Evolutionary conservation across 305 asterid species (phyloP), one percentile per base, ranked within the genome.

Genomic region (Solanum hybrid): DNA sequence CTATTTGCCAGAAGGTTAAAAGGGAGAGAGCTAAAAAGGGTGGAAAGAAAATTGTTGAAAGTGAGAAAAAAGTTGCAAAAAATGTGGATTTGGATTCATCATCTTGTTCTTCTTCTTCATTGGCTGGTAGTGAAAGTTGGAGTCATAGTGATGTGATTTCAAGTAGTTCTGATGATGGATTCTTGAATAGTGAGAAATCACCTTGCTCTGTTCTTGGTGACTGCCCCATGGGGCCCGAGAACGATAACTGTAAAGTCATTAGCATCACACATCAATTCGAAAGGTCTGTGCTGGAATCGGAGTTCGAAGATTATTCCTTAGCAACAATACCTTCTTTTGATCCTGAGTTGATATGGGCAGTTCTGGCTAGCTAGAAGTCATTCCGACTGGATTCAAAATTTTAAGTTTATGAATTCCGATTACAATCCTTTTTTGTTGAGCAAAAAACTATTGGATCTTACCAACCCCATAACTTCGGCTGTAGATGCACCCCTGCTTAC

Each of bases 271-370:
- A 51, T 84, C 73, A 29, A 1, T 29, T 84, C 29, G 73, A 84
- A 84, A 29, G 6, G 3, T 38, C 87, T 5, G 32, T 46, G 29
- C 10, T 46, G 20, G 87, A 82, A 46, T 29, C 85, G 66, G 95
- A 91, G 75, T 71, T 90, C 8, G 96, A 94, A 40, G 94, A 90
- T 84, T 94, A 91, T 78, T 92, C 96, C 79, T 92, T 96, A 10
- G 94, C 93, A 34, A 90, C 97, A 64, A 85, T 96, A 73, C 97
- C 98, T 56, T 96, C 99, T 38, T 96, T 91, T 91, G 99, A 96
- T 75, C 96, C 96, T 0, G 99, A 97, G 82, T 91, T 97, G 93
- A 95, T 97, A 20, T 97, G 99, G 98, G 95, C 95, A 73, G 95
- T 95, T 79, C 95, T 95, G 89, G 94, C 97, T 4, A 93, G 81